Evolutionary conservation across 1,139 yeast species (phyloP).

Genomic region (Suhomyces ambrosiae): DNA sequence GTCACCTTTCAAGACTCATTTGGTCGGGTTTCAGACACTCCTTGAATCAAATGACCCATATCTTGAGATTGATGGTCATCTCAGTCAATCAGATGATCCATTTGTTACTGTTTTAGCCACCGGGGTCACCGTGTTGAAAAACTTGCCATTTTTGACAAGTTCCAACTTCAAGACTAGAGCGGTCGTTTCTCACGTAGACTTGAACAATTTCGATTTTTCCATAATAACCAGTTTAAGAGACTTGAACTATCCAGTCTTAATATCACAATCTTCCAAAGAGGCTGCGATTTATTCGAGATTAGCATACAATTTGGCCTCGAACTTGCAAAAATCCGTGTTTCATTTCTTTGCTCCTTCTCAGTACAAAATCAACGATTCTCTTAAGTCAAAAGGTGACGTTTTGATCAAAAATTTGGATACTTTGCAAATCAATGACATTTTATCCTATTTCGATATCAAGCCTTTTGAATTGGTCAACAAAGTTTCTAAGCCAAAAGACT

Average conservation of each 20-base stretch:
- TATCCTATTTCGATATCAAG: slow-evolving; percentile 28
- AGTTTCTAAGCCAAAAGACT: slow-evolving; percentile 43
- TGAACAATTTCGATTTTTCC: slow-evolving; percentile 61
- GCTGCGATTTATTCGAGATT: slow-evolving; percentile 54
- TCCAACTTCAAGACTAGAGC: slow-evolving; percentile 42
- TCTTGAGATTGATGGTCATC: slow-evolving; percentile 39
- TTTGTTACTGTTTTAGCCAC: slow-evolving; percentile 55
- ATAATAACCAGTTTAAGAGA: slow-evolving; percentile 72
- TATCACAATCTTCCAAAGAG: slow-evolving; percentile 62
- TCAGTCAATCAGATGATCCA: slow-evolving; percentile 24
- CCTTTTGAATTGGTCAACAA: slow-evolving; percentile 34
- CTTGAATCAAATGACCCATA: slow-evolving; percentile 58
- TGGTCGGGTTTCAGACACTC: slow-evolving; percentile 33
- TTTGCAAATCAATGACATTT: slow-evolving; percentile 27
- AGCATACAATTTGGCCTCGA: slow-evolving; percentile 58
- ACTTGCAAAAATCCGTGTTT: slow-evolving; percentile 56
- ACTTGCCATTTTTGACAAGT: slow-evolving; percentile 57
- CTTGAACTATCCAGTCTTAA: slow-evolving; percentile 60
- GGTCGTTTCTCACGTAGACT: slow-evolving; percentile 63
- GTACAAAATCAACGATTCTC: slow-evolving; percentile 19
- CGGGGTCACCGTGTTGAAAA: slow-evolving; percentile 52
- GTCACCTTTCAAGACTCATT: slow-evolving; percentile 31
- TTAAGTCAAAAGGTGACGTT: slow-evolving; percentile 20
- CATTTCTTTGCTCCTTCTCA: slow-evolving; percentile 58
- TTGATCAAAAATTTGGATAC: slow-evolving; percentile 19